These are phyloP conservation scores for Candida nemodendra DNA, from an alignment of 805 yeast species.

Conservation along the genomic window DNA sequence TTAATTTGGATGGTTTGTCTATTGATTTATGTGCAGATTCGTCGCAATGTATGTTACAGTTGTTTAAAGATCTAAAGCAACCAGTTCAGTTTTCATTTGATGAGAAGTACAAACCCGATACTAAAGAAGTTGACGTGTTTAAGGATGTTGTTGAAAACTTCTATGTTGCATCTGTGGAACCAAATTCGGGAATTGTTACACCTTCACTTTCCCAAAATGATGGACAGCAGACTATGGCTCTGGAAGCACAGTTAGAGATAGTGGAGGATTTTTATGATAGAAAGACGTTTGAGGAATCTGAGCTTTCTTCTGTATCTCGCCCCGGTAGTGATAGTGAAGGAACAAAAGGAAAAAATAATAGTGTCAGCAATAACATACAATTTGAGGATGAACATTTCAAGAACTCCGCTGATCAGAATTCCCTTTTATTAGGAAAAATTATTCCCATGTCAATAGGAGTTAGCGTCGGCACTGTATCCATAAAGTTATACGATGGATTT, in stretches of 20 bases:
- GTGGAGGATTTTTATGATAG: conserved; percentile 31
- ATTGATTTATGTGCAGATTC: conserved; percentile 83
- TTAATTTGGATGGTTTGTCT: conserved; percentile 47
- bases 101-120: conserved; percentile 50
- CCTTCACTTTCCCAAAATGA: neutral
- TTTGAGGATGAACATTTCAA: conserved; percentile 27
- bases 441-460: conserved; percentile 33
- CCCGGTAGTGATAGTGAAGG: conserved; percentile 6
- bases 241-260: conserved; percentile 18
- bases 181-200: neutral
- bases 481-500: conserved; percentile 81
- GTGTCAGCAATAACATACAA: conserved; percentile 11
- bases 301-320: conserved; percentile 9
- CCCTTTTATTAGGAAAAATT: conserved; percentile 4
- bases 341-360: conserved; percentile 5
- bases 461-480: conserved; percentile 37
- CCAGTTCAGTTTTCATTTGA: conserved; percentile 61
- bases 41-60: conserved; percentile 63
- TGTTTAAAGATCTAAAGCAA: conserved; percentile 68
- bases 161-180: conserved; percentile 14
- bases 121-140: conserved; percentile 39
- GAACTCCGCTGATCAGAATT: conserved; percentile 1
- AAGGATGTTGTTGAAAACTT: conserved; percentile 39
- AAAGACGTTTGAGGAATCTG: conserved; percentile 15
- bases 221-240: neutral